phyloP scores from a whole-genome alignment of 768 basidiomycete species.

The Tephrocybe sp. region DNA sequence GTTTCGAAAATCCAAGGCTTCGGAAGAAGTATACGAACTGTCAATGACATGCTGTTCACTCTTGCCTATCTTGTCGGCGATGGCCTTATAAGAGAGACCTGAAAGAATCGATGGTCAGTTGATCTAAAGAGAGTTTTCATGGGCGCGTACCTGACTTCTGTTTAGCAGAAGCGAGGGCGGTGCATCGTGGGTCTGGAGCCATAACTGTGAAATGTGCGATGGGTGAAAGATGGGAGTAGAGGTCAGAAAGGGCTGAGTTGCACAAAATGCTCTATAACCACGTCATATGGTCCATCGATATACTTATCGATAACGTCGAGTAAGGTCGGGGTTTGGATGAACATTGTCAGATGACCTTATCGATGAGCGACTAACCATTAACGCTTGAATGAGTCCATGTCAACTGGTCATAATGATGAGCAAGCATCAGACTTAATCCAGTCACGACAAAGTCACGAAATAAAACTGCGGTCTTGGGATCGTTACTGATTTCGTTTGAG shows the following conservation, averaged over 20 bases:
- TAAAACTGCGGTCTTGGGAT: no score
- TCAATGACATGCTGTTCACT: conserved; percentile 49
- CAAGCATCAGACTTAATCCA: no score
- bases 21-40: conserved; percentile 40
- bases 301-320: background rate
- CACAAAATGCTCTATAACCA: background rate
- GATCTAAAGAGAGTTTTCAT: background rate
- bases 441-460: no score
- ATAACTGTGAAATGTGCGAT: conserved; percentile 5
- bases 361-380: conserved; percentile 1
- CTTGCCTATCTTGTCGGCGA: conserved; percentile 46
- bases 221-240: background rate
- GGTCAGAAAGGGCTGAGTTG: background rate
- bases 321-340: background rate
- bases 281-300: background rate
- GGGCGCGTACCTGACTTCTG: conserved; percentile 41
- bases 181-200: conserved; percentile 49
- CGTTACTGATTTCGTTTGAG: no score
- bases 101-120: background rate
- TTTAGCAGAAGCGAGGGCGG: conserved; percentile 57
- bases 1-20: background rate
- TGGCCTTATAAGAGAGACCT: conserved; percentile 50
- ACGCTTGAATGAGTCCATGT: background rate
- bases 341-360: conserved; percentile 16
- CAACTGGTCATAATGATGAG: no score